phyloP scores from a whole-genome alignment of 768 basidiomycete species.

The Scleroderma bovista region DNA sequence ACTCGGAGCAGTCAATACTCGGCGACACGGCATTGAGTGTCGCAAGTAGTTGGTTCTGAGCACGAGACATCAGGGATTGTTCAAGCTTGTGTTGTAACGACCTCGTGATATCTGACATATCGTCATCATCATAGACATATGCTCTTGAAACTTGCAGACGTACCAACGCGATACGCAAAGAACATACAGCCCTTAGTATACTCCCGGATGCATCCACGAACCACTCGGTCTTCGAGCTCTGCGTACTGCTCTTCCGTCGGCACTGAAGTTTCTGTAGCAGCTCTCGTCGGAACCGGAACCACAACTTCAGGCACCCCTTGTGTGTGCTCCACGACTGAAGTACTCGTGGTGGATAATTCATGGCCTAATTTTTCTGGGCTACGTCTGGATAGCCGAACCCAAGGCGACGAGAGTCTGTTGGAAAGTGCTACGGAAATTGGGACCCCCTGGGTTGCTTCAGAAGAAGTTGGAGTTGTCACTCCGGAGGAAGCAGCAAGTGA shows the following conservation, averaged over 20 bases:
- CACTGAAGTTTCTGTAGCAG: conserved; percentile 51
- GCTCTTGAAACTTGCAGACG: conserved; percentile 9
- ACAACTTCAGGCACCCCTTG: conserved; percentile 48
- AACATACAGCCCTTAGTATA: conserved; percentile 86
- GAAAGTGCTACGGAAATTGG: conserved; percentile 62
- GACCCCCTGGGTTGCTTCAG: conserved; percentile 36
- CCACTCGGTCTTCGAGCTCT: conserved; percentile 79
- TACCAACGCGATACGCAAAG: conserved; percentile 83
- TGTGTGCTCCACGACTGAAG: conserved; percentile 38
- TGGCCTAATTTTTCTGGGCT: conserved; percentile 13
- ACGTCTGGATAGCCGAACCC: conserved; percentile 57
- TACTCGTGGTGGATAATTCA: conserved; percentile 10
- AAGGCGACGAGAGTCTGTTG: conserved; percentile 60
- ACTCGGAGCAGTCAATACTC: conserved; percentile 23
- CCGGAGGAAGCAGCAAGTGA: conserved; percentile 37
- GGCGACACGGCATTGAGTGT: conserved; percentile 51
- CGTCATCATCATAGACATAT: background rate
- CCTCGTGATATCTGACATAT: conserved; percentile 64
- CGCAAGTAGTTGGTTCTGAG: conserved; percentile 53
- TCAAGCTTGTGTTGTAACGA: conserved; percentile 79
- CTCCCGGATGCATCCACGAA: conserved; percentile 72
- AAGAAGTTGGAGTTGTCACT: conserved; percentile 51
- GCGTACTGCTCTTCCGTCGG: conserved; percentile 62
- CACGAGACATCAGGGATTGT: conserved; percentile 49
- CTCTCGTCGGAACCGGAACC: conserved; percentile 50